Conservation (phyloP, 306 rosid genomes). For the Gastrolobium villosum region DNA sequence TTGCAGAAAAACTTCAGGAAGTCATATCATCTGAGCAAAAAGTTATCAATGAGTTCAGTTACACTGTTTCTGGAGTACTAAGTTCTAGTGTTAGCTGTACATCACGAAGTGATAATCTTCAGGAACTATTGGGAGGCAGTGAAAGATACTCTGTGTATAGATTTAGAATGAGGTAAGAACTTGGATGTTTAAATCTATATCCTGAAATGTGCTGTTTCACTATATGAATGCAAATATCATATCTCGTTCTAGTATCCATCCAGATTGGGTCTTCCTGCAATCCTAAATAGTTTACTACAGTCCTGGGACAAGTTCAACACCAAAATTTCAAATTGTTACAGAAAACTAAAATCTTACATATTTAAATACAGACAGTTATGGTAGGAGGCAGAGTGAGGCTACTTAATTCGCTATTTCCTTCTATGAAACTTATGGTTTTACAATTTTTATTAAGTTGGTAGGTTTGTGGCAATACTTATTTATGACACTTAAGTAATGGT, state of each 20-base stretch:
- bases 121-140: constrained; percentile 63
- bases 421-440: background rate
- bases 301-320: constrained; percentile 9
- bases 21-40: constrained; percentile 66
- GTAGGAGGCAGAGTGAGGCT: constrained; percentile 9
- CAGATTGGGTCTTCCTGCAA: constrained; percentile 5
- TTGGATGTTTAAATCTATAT: constrained; percentile 2
- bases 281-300: background rate
- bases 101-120: constrained; percentile 71
- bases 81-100: constrained; percentile 65
- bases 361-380: background rate
- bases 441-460: background rate
- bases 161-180: constrained; percentile 76
- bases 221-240: constrained; percentile 28
- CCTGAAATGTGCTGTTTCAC: constrained; percentile 24
- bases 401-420: constrained; percentile 22
- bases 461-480: background rate
- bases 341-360: background rate
- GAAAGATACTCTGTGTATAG: constrained; percentile 62
- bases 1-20: constrained; percentile 69
- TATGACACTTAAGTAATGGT: constrained; percentile 20
- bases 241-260: constrained; percentile 17
- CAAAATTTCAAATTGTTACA: background rate
- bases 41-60: constrained; percentile 61
- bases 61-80: constrained; percentile 81